phyloP scores from a whole-genome alignment of 192 early-diverging fungal genomes.

The Linnemannia elongata region DNA sequence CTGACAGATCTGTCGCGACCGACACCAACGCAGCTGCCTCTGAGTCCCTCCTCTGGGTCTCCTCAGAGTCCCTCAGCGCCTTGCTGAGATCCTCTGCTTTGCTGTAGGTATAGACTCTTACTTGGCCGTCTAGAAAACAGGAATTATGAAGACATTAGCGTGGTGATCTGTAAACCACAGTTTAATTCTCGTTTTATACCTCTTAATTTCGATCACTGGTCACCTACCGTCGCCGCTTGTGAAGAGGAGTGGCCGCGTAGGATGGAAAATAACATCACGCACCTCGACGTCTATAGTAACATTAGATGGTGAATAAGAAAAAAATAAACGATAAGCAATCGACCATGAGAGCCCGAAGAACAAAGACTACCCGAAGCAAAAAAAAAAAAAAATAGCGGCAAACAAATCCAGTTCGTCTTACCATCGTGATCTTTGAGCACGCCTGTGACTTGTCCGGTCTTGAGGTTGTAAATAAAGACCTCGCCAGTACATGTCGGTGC shows the following conservation, averaged over 20 bases:
- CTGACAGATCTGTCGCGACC: constrained; percentile 46
- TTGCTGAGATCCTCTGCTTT: constrained; percentile 33
- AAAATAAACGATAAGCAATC: not conserved
- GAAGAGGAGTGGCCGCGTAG: constrained; percentile 81
- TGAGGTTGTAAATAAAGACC: constrained; percentile 86
- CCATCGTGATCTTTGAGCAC: constrained; percentile 90
- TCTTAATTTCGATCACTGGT: not conserved
- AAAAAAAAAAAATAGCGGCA: not conserved
- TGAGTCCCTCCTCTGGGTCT: constrained; percentile 8
- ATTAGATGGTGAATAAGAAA: not conserved
- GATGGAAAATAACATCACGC: constrained; percentile 94
- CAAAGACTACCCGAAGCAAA: not conserved
- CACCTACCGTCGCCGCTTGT: constrained; percentile 87
- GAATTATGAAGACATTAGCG: not conserved
- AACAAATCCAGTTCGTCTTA: constrained; percentile 34
- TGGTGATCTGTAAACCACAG: not conserved
- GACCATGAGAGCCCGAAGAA: too few relatives aligned
- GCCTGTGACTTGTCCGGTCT: constrained; percentile 80
- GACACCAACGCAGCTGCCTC: constrained; percentile 37
- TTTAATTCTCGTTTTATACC: not conserved
- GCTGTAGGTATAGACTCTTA: constrained; percentile 74
- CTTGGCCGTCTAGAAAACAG: constrained; percentile 66
- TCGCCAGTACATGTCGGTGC: constrained; percentile 93
- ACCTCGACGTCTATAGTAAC: constrained; percentile 82
- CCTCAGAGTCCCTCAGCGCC: constrained; percentile 40